Evolutionary conservation across 306 rosid genomes (phyloP).

Genomic region (Rubus idaeus): DNA sequence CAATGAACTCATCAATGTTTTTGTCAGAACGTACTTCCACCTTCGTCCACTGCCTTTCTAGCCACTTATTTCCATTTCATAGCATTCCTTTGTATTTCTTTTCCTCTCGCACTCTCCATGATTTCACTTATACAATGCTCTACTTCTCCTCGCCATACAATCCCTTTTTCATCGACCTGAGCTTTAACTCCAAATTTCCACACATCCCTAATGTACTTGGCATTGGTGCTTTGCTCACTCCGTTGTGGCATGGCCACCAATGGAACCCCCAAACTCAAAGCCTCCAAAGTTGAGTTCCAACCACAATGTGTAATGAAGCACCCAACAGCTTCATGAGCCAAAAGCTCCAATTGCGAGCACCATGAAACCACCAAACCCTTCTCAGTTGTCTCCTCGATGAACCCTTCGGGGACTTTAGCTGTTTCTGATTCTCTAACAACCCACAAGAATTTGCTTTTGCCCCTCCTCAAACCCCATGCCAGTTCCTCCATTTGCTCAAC

Average conservation of each 20-base stretch:
- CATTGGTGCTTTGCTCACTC: background rate
- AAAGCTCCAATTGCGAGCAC: slow-evolving; percentile 12
- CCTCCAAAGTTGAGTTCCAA: too few relatives aligned
- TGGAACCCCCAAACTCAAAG: background rate
- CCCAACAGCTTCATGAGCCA: slow-evolving; percentile 11
- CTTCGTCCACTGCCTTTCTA: background rate
- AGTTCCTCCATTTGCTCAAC: slow-evolving; percentile 29
- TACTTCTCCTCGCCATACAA: background rate
- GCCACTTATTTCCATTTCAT: background rate
- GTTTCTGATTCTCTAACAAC: slow-evolving; percentile 29
- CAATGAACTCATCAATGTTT: background rate
- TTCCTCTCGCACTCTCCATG: background rate
- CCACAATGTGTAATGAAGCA: background rate
- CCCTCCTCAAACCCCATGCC: slow-evolving; percentile 21
- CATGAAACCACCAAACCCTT: slow-evolving; percentile 17
- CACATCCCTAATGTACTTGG: background rate
- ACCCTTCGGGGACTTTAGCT: slow-evolving; percentile 21
- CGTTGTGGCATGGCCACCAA: background rate
- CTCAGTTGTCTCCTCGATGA: slow-evolving; percentile 12
- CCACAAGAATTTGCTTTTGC: slow-evolving; percentile 28
- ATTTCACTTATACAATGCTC: background rate
- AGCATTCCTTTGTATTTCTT: background rate
- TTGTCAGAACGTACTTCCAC: background rate
- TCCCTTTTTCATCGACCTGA: background rate
- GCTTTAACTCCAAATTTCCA: background rate